Conservation (phyloP, 2,329 filamentous ascomycete species). For the Periconia sp. region DNA sequence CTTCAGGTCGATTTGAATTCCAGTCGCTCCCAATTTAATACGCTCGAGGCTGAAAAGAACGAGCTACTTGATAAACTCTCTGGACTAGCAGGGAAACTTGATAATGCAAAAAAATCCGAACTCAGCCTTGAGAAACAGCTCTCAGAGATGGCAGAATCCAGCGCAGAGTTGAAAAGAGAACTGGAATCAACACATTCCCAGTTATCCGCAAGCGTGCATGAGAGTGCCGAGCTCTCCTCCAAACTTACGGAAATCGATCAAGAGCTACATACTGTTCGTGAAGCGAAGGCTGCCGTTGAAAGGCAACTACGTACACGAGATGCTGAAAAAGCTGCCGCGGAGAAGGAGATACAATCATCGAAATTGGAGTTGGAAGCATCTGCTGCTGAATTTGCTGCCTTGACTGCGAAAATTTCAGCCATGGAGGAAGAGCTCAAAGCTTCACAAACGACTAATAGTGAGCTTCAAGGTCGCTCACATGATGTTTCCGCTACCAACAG, state of each 20-base stretch:
- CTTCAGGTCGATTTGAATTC: slow-evolving; percentile 18
- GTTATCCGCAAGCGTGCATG: slow-evolving; percentile 17
- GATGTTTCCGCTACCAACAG: slow-evolving; percentile 12
- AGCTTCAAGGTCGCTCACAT: slow-evolving; percentile 18
- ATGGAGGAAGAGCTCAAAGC: slow-evolving; percentile 13
- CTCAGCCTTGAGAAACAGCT: slow-evolving; percentile 17
- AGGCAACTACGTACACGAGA: slow-evolving; percentile 9
- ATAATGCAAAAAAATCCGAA: slow-evolving; percentile 16
- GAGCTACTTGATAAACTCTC: slow-evolving; percentile 13
- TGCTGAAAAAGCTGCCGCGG: slow-evolving; percentile 13
- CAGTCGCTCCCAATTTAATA: slow-evolving; percentile 16
- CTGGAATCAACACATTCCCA: slow-evolving; percentile 17
- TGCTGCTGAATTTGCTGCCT: slow-evolving; percentile 8
- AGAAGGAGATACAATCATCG: slow-evolving; percentile 13
- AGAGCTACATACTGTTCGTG: slow-evolving; percentile 17
- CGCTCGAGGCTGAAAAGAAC: slow-evolving; percentile 11
- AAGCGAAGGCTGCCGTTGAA: slow-evolving; percentile 17
- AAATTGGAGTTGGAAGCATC: slow-evolving; percentile 11
- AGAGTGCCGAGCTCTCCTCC: slow-evolving; percentile 19
- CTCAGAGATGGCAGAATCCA: slow-evolving; percentile 12
- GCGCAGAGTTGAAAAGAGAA: slow-evolving; percentile 21
- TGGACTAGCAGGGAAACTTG: slow-evolving; percentile 13
- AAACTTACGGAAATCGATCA: slow-evolving; percentile 13
- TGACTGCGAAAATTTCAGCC: slow-evolving; percentile 1
- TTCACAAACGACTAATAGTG: slow-evolving; percentile 15